Base-by-base conservation (phyloP, 768 basidiomycete species). In the Sarcodon aspratus region DNA sequence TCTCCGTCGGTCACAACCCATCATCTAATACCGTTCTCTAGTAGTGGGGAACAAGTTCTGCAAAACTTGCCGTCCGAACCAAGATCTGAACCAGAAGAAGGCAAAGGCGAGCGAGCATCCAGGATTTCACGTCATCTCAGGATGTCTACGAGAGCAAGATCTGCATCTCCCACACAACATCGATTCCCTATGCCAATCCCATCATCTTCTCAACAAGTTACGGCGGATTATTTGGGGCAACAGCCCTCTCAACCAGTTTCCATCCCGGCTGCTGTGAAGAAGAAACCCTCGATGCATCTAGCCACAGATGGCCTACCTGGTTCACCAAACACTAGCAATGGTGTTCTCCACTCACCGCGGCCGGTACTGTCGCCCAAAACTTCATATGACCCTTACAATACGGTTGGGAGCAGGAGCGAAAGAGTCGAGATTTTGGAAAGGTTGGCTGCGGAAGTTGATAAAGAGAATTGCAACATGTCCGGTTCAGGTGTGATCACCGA, bases 341-440 rank as follows among this genome's bases (percentile, higher is more conserved):
- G 15, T 36, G 13, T 42, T 15, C 6, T 42, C 9, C 40, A 75
- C 1, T 85, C 84, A 0, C 85, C 87, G 3, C 76, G 81, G 7
- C 85, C 86, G 0, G 66, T 82, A 46, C 70, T 76, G 13, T 84
- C 82, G 0, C 83, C 84, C 6, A 82, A 81, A 54, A 70, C 71
- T 37, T 76, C 79, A 0, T 78, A 71, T 50, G 68, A 72, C 47
- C 67, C 69, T 1, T 59, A 70, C 48, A 63, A 64, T 35, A 61
- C 66, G 17, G 40, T 15, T 13, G 46, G 72, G 18, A 58, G 67
- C 32, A 77, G 71, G 66, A 76, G 75, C 56, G 73, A 77, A 50
- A 63, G 78, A n/a, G 84, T 90, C 7, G 76, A 78, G 50, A 68
- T 73, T 52, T 68, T 90, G 47, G 88, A 90, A 64, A 71, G 74